Percentiles rank a stretch among this genome's conserved stretches.
phyloP scores from a whole-genome alignment of 805 yeast species.

The Osmozyma mogii region DNA sequence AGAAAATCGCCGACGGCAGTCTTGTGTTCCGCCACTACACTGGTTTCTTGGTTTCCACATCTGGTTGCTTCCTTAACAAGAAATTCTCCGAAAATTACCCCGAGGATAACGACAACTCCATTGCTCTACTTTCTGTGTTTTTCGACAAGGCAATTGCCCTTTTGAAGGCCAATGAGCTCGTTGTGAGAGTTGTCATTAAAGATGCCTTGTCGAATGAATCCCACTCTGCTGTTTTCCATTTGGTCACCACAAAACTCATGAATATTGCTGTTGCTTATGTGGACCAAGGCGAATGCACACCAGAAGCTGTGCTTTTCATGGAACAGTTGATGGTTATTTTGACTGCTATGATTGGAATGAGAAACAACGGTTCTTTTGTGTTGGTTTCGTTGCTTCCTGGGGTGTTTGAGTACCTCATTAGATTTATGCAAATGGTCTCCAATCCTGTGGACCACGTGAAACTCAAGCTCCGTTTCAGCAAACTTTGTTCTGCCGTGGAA shows the following conservation, averaged over 20 bases:
- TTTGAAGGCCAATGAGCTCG: constrained; percentile 41
- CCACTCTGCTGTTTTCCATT: constrained; percentile 48
- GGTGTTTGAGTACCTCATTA: constrained; percentile 19
- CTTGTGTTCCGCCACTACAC: constrained; percentile 56
- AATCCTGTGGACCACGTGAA: constrained; percentile 22
- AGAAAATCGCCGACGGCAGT: constrained; percentile 29
- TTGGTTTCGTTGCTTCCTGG: constrained; percentile 25
- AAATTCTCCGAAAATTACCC: constrained; percentile 17
- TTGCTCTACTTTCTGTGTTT: constrained; percentile 36
- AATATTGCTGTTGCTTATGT: constrained; percentile 26
- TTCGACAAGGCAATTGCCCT: constrained; percentile 43
- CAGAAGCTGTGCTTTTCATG: constrained; percentile 29
- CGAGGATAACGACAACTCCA: constrained; percentile 20
- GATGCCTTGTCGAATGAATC: constrained; percentile 63
- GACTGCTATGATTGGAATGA: constrained; percentile 29
- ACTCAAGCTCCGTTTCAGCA: constrained; percentile 37
- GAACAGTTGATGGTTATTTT: constrained; percentile 45
- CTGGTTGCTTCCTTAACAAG: constrained; percentile 49
- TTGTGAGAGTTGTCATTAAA: constrained; percentile 60
- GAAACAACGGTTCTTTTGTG: constrained; percentile 29
- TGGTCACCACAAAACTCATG: constrained; percentile 39
- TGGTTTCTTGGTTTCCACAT: constrained; percentile 63
- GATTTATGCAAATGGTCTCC: constrained; percentile 22
- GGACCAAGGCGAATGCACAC: constrained; percentile 17
- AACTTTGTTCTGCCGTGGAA: constrained; percentile 29